Percentiles rank a stretch among this genome's conserved stretches.
phyloP scores from a whole-genome alignment of 2,329 filamentous ascomycete genomes.

The Bipolaris zeicola region DNA sequence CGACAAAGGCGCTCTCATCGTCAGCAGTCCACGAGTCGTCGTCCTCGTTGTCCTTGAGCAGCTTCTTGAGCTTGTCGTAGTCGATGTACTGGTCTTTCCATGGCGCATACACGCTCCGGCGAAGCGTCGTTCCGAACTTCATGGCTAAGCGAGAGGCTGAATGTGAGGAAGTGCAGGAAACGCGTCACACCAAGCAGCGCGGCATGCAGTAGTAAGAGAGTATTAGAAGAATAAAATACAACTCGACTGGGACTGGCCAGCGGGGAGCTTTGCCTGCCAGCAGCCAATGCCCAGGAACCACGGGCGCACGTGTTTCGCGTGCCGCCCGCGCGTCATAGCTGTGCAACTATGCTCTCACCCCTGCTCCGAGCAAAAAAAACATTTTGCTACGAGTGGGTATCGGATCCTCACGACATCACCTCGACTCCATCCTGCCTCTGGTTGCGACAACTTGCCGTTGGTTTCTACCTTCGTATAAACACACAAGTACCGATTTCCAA shows the following conservation, averaged over 20 bases:
- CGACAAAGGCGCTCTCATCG: conserved; percentile 91
- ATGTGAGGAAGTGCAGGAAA: background rate
- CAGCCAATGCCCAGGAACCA: conserved; percentile 18
- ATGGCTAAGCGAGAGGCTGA: conserved; percentile 57
- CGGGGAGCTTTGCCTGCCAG: conserved; percentile 5
- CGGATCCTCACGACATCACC: background rate
- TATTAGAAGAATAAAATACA: background rate
- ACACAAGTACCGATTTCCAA: background rate
- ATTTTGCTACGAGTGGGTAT: background rate
- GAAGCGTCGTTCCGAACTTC: conserved; percentile 92
- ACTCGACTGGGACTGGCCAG: conserved; percentile 9
- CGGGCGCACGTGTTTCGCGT: conserved; percentile 15
- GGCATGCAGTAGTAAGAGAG: conserved; percentile 6
- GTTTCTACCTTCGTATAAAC: background rate
- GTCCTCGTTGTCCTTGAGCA: conserved; percentile 73
- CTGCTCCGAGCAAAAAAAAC: background rate
- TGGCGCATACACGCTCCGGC: conserved; percentile 77
- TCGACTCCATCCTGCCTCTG: background rate
- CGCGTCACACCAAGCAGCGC: conserved; percentile 16
- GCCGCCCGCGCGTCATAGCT: conserved; percentile 13
- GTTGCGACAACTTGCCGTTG: background rate
- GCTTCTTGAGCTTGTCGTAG: conserved; percentile 87
- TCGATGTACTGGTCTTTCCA: conserved; percentile 97
- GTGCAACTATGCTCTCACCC: conserved; percentile 3
- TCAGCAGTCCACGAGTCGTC: conserved; percentile 84